Evolutionary conservation across 108 stramenopile species (phyloP).

Genomic region (Skeletonema potamos): DNA sequence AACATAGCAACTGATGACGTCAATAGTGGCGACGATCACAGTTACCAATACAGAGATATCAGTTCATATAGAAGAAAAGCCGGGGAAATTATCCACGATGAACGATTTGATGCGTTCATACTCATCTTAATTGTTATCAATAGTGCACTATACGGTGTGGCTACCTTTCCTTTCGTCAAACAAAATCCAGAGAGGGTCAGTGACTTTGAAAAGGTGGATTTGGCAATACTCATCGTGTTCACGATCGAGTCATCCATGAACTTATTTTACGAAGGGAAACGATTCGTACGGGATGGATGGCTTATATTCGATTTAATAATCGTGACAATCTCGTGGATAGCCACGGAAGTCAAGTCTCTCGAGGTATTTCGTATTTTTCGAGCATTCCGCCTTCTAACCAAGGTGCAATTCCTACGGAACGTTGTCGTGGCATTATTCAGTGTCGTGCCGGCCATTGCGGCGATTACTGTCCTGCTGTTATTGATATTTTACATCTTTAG

Average conservation of each 20-base stretch:
- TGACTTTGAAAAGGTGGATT: constrained; percentile 55
- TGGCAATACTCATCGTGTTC: constrained; percentile 62
- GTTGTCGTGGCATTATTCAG: constrained; percentile 31
- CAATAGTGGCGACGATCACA: background rate
- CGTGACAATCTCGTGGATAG: constrained; percentile 38
- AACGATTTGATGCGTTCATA: constrained; percentile 50
- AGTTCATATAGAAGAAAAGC: background rate
- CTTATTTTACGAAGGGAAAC: constrained; percentile 52
- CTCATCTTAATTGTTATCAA: constrained; percentile 60
- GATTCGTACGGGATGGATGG: constrained; percentile 61
- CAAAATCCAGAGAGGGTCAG: constrained; percentile 22
- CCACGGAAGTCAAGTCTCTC: constrained; percentile 10
- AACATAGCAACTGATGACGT: background rate
- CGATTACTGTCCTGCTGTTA: constrained; percentile 27
- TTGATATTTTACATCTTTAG: constrained; percentile 48
- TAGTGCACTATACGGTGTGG: constrained; percentile 70
- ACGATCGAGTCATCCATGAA: constrained; percentile 64
- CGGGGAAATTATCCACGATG: constrained; percentile 56
- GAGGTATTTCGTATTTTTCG: constrained; percentile 50
- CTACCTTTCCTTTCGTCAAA: constrained; percentile 58
- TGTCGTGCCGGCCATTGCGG: constrained; percentile 33
- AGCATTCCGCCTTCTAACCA: constrained; percentile 41
- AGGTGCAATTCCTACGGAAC: constrained; percentile 29
- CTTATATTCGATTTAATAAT: constrained; percentile 46
- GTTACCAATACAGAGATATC: background rate